A percentile compares a stretch with the other conserved stretches of the same genome.
Conservation (phyloP, 805 yeast species). For the Starmerella sirachaensis region DNA sequence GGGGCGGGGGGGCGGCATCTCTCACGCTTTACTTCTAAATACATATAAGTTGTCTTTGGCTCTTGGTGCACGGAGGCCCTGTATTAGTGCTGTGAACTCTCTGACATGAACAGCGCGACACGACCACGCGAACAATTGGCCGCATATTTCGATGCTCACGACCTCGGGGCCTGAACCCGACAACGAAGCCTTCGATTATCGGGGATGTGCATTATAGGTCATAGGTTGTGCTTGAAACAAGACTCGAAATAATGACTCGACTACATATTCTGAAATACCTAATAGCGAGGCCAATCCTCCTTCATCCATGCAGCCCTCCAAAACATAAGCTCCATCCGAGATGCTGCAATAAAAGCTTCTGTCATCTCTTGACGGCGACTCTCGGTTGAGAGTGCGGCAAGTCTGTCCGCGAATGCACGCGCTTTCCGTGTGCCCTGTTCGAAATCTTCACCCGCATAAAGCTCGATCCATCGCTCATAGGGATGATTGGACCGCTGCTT, state of each 20-base stretch:
- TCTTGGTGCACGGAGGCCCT: too few species aligned
- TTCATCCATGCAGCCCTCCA: conserved; percentile 18
- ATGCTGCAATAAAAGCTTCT: conserved; percentile 14
- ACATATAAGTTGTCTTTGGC: too few species aligned
- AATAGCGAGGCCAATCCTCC: conserved; percentile 15
- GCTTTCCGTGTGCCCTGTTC: conserved; percentile 36
- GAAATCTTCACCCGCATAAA: conserved; percentile 51
- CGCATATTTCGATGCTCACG: too few species aligned
- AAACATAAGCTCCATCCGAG: conserved; percentile 18
- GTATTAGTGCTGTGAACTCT: too few species aligned
- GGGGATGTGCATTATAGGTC: too few species aligned
- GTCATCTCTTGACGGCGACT: conserved; percentile 15
- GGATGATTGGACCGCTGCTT: conserved; percentile 32
- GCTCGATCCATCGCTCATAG: conserved; percentile 44
- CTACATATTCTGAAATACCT: neutral
- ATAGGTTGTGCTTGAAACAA: neutral
- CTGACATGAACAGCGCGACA: too few species aligned
- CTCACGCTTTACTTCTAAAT: too few species aligned
- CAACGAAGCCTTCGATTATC: too few species aligned
- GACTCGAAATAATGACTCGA: neutral
- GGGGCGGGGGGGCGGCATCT: too few species aligned
- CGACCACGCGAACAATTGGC: too few species aligned
- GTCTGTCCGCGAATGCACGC: conserved; percentile 7
- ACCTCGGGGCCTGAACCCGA: too few species aligned
- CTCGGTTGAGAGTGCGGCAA: conserved; percentile 14